Evolutionary conservation across 1,284 basidiomycete genomes (phyloP).

Genomic region (Testicularia cyperi): DNA sequence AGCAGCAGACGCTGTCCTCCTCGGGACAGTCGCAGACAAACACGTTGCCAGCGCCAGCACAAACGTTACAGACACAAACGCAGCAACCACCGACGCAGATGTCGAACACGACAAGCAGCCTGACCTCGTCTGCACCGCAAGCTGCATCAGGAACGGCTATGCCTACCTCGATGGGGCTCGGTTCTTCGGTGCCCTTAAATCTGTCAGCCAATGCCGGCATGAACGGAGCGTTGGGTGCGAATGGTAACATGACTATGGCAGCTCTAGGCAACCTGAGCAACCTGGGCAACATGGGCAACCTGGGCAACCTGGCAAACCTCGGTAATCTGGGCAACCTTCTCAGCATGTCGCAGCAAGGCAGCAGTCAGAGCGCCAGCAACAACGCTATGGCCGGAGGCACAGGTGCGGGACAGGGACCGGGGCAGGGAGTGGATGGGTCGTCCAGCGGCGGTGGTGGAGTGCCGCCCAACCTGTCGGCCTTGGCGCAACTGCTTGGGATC

Average conservation of each 20-base stretch:
- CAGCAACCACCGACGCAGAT: background rate
- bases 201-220: conserved; percentile 7
- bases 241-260: too few species aligned
- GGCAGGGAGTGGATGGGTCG: too few species aligned
- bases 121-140: background rate
- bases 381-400: too few species aligned
- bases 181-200: conserved; percentile 37
- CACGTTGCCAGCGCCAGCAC: background rate
- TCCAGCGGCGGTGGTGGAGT: too few species aligned
- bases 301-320: background rate
- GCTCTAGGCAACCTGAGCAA: conserved; percentile 7
- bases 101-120: too few species aligned
- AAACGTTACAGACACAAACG: background rate
- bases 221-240: too few species aligned
- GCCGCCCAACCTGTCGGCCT: background rate
- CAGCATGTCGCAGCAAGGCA: background rate
- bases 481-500: conserved; percentile 2
- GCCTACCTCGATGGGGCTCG: conserved; percentile 20
- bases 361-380: background rate
- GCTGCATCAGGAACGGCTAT: background rate
- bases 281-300: conserved; percentile 1
- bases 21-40: too few species aligned
- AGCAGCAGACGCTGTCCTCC: background rate
- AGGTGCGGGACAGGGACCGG: too few species aligned
- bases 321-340: background rate